phyloP scores from a whole-genome alignment of 768 basidiomycete genomes.

The Terana coerulea region DNA sequence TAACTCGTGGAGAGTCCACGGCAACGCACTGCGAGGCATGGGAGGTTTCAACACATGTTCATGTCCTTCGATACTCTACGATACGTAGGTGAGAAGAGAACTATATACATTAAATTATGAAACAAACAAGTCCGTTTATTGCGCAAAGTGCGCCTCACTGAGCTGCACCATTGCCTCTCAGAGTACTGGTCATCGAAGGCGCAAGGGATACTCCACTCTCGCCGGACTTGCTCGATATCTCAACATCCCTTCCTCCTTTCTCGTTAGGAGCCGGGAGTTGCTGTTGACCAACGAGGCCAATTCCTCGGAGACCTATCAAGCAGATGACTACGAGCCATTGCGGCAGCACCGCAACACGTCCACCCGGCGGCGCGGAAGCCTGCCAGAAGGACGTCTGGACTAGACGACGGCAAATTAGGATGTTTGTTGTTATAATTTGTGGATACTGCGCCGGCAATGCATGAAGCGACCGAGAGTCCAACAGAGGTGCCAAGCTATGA shows the following conservation, averaged over 20 bases:
- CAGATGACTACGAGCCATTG: constrained; percentile 10
- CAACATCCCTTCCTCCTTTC: neutral
- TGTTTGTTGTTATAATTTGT: constrained; percentile 21
- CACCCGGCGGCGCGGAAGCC: constrained; percentile 33
- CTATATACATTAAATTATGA: no score
- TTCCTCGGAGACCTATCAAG: constrained; percentile 13
- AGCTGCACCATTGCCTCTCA: no score
- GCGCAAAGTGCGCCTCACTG: no score
- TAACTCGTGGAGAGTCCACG: no score
- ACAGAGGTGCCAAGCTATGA: constrained; percentile 32
- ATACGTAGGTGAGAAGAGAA: no score
- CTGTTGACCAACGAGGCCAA: constrained; percentile 15
- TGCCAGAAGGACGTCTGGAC: constrained; percentile 30
- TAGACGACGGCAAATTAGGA: constrained; percentile 17
- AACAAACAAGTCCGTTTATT: no score
- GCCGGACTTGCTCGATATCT: neutral
- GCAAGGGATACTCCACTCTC: no score
- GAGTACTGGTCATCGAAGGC: no score
- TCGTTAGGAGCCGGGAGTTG: neutral
- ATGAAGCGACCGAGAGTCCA: constrained; percentile 30
- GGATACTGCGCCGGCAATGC: constrained; percentile 28
- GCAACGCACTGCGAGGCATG: no score
- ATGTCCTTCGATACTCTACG: no score
- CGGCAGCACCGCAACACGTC: constrained; percentile 15
- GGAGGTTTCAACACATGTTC: no score